Evolutionary conservation across 2,329 filamentous ascomycete species (phyloP).

Genomic region (Didymella sp.): DNA sequence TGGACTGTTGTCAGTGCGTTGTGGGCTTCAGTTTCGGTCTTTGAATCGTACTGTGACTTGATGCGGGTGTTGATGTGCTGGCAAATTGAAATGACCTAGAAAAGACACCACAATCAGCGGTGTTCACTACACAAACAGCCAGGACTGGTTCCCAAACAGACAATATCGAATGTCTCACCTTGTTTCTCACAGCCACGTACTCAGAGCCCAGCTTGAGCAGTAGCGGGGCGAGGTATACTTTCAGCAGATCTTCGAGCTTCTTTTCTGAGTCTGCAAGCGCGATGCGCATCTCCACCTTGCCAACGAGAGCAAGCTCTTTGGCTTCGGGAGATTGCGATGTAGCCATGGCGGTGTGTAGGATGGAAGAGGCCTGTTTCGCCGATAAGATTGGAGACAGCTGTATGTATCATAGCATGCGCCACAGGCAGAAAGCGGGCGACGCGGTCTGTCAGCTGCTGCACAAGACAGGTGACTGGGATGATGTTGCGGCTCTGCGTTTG

Average conservation of each 20-base stretch:
- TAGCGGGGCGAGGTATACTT: conserved; percentile 79
- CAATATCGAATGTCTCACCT: conserved; percentile 55
- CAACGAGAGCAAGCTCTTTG: conserved; percentile 80
- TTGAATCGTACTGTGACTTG: conserved; percentile 57
- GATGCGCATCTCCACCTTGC: conserved; percentile 85
- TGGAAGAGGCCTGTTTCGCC: conserved; percentile 5
- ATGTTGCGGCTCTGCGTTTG: conserved; percentile 20
- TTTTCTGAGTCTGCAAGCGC: conserved; percentile 81
- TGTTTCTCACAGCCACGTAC: conserved; percentile 78
- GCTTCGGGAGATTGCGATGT: conserved; percentile 58
- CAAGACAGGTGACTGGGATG: conserved; percentile 9
- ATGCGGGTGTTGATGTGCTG: conserved; percentile 74
- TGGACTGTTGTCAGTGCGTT: conserved; percentile 28
- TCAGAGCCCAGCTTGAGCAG: conserved; percentile 87
- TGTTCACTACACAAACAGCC: conserved; percentile 11
- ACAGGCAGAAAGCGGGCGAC: conserved; percentile 34
- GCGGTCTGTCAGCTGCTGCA: conserved; percentile 27
- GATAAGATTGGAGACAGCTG: conserved; percentile 8
- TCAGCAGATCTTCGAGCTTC: conserved; percentile 79
- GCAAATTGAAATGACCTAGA: conserved; percentile 69
- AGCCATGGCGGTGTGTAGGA: conserved; percentile 37
- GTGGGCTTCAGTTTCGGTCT: not conserved
- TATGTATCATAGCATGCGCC: conserved; percentile 22
- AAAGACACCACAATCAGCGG: conserved; percentile 43
- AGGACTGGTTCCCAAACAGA: not conserved